These are phyloP conservation scores for Naganishia friedmannii DNA, from an alignment of 768 basidiomycete genomes.

Conservation along the genomic window DNA sequence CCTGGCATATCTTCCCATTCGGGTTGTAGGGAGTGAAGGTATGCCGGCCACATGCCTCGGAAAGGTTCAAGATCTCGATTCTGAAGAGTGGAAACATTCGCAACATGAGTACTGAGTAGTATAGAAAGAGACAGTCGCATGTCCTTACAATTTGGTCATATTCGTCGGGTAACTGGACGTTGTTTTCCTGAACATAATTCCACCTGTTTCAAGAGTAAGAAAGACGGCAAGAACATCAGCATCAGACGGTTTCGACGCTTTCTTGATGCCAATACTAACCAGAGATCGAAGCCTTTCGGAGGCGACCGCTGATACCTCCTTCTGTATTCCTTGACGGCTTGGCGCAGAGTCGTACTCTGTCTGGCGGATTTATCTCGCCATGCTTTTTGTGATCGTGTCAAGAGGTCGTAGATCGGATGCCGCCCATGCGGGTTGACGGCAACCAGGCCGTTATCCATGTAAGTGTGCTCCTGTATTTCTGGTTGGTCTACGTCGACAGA, in stretches of 20 bases:
- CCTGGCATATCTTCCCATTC: constrained; percentile 35
- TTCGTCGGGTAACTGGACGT: constrained; percentile 45
- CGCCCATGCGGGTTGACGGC: constrained; percentile 14
- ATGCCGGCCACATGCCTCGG: constrained; percentile 37
- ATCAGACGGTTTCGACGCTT: too few species aligned
- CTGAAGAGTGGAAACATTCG: constrained; percentile 22
- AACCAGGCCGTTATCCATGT: constrained; percentile 21
- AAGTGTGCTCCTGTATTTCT: constrained; percentile 7
- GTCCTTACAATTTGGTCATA: constrained; percentile 50
- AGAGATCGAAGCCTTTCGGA: constrained; percentile 46
- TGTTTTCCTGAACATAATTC: constrained; percentile 29
- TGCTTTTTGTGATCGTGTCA: constrained; percentile 34
- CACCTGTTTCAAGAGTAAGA: not conserved
- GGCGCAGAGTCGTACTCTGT: constrained; percentile 38
- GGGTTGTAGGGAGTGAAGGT: constrained; percentile 34
- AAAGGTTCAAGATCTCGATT: constrained; percentile 45
- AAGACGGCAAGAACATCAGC: not conserved
- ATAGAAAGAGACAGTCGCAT: not conserved
- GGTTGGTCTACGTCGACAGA: not conserved
- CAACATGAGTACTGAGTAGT: not conserved
- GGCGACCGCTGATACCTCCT: constrained; percentile 44
- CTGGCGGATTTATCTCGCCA: constrained; percentile 41
- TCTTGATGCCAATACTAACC: constrained; percentile 29
- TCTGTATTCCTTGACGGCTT: constrained; percentile 47
- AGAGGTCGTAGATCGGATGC: constrained; percentile 47